phyloP scores from a whole-genome alignment of 2,329 filamentous ascomycete genomes.

The Penicillium crustosum region DNA sequence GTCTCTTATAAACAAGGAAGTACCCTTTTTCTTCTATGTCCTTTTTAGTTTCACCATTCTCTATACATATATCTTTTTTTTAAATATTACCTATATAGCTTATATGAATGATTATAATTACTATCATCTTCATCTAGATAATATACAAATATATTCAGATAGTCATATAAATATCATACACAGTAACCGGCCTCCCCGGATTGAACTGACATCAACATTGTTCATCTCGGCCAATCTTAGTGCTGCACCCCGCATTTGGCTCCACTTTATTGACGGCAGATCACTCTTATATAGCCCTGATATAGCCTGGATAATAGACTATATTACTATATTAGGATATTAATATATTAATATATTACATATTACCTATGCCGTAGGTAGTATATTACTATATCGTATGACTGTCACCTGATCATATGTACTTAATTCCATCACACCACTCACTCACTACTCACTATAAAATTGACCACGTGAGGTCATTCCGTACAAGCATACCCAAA shows the following conservation, averaged over 20 bases:
- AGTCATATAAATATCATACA: too few relatives aligned
- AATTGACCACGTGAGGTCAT: neutral
- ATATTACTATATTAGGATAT: neutral
- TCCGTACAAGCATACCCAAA: neutral
- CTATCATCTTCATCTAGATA: neutral
- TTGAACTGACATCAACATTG: slow-evolving; percentile 31
- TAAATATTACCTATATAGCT: too few relatives aligned
- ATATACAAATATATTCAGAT: too few relatives aligned
- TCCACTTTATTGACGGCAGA: slow-evolving; percentile 14
- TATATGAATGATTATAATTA: too few relatives aligned
- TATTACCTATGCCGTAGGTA: too few relatives aligned
- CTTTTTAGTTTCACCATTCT: neutral
- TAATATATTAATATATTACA: too few relatives aligned
- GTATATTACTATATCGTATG: neutral
- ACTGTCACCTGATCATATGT: neutral
- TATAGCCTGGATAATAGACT: neutral
- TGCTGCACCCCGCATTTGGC: slow-evolving; percentile 41
- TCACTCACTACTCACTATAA: neutral
- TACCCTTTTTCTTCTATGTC: neutral
- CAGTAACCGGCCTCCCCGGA: slow-evolving; percentile 26
- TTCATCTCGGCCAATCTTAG: slow-evolving; percentile 25
- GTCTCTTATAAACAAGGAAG: neutral
- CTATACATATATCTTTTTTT: too few relatives aligned
- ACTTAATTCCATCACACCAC: neutral
- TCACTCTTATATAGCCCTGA: neutral